Conservation (phyloP, 495 filamentous ascomycete genomes). For the Hypoxylon fragiforme region DNA sequence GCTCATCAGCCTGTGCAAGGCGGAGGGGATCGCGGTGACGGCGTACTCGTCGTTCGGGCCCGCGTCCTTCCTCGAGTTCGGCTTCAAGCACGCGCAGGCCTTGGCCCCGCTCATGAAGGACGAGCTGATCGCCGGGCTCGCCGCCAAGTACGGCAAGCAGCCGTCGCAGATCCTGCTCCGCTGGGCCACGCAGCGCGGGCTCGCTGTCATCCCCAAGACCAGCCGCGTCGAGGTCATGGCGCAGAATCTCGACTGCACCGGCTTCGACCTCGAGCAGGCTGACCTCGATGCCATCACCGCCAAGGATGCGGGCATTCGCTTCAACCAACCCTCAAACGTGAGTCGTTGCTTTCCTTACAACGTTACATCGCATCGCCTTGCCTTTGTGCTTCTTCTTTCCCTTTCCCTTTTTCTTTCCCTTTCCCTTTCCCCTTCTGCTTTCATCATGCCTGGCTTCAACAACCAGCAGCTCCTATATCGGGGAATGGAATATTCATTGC, state of each 20-base stretch:
- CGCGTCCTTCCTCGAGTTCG: slow-evolving; percentile 77
- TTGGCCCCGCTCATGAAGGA: slow-evolving; percentile 72
- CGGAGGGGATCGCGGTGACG: slow-evolving; percentile 76
- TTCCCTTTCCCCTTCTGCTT: too few relatives aligned
- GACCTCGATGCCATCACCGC: slow-evolving; percentile 70
- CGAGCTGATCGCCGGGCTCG: slow-evolving; percentile 62
- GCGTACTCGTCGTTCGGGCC: slow-evolving; percentile 94
- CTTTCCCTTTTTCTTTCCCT: too few relatives aligned
- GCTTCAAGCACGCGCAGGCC: slow-evolving; percentile 70
- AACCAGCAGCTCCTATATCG: neutral
- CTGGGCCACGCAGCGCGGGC: slow-evolving; percentile 91
- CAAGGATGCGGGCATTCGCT: slow-evolving; percentile 71
- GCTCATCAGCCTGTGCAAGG: slow-evolving; percentile 71
- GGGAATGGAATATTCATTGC: slow-evolving; percentile 17
- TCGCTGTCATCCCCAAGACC: slow-evolving; percentile 92
- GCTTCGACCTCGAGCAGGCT: slow-evolving; percentile 65
- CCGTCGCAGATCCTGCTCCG: slow-evolving; percentile 85
- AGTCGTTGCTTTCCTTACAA: slow-evolving; percentile 42
- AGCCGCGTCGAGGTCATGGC: slow-evolving; percentile 57
- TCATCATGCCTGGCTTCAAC: too few relatives aligned
- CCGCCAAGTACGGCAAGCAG: slow-evolving; percentile 71
- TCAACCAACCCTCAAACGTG: slow-evolving; percentile 78
- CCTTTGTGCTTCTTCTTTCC: too few relatives aligned
- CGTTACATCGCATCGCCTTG: slow-evolving; percentile 19
- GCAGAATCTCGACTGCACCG: slow-evolving; percentile 66